phyloP scores from a whole-genome alignment of 306 rosid species.

The Citrullus mucosospermus region DNA sequence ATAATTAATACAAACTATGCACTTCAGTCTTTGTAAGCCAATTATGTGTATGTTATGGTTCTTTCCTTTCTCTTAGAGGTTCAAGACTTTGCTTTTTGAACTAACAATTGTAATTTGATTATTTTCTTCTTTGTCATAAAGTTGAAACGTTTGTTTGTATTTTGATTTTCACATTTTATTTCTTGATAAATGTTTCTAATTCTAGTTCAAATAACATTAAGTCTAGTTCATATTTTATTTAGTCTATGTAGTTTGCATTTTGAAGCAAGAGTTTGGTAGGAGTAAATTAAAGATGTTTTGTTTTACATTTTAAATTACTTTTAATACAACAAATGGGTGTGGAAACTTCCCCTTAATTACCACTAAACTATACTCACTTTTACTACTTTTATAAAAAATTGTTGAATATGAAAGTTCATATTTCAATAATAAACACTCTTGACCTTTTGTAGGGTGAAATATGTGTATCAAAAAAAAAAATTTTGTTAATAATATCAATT shows the following conservation, averaged over 20 bases:
- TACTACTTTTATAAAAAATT: too few species aligned
- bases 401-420: too few species aligned
- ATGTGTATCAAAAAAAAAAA: too few species aligned
- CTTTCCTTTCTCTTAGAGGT: neutral
- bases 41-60: neutral
- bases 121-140: neutral
- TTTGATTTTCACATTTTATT: neutral
- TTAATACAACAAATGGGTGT: too few species aligned
- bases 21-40: neutral
- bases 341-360: too few species aligned
- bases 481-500: too few species aligned
- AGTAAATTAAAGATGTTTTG: too few species aligned
- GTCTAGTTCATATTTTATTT: neutral
- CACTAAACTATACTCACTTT: too few species aligned
- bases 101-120: slow-evolving; percentile 2
- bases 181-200: neutral
- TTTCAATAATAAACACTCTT: too few species aligned
- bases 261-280: too few species aligned
- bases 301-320: too few species aligned
- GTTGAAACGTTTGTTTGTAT: neutral
- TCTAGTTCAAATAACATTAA: neutral
- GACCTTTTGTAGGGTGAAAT: too few species aligned
- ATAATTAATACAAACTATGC: slow-evolving; percentile 7
- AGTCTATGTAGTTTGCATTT: neutral
- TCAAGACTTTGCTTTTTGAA: neutral